These are phyloP conservation scores for Aspergillus calidoustus DNA, from an alignment of 2,329 filamentous ascomycete genomes.

Conservation along the genomic window DNA sequence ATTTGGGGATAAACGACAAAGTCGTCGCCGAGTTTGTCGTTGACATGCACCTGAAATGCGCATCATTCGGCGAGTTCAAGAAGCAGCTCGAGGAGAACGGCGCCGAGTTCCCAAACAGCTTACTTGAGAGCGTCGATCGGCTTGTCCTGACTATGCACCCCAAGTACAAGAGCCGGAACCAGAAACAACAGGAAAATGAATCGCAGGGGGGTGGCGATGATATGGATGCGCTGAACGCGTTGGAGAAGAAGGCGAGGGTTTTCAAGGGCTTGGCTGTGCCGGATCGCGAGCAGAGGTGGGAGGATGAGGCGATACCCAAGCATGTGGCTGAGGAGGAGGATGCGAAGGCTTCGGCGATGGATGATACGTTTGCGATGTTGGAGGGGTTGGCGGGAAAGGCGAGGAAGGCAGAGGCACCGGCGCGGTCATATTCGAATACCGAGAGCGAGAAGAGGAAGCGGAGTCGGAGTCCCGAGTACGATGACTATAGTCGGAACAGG, in stretches of 20 bases:
- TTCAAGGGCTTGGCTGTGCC: slow-evolving; percentile 89
- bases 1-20: slow-evolving; percentile 89
- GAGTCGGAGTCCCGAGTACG: slow-evolving; percentile 57
- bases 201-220: slow-evolving; percentile 43
- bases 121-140: slow-evolving; percentile 90
- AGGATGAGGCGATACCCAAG: slow-evolving; percentile 52
- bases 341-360: slow-evolving; percentile 69
- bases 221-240: slow-evolving; percentile 47
- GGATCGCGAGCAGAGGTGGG: slow-evolving; percentile 68
- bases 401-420: slow-evolving; percentile 39
- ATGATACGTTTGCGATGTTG: slow-evolving; percentile 91
- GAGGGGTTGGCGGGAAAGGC: slow-evolving; percentile 78
- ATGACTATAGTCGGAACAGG: slow-evolving; percentile 54
- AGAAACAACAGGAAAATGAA: slow-evolving; percentile 31
- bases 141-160: slow-evolving; percentile 89
- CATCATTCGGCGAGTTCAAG: slow-evolving; percentile 74
- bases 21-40: slow-evolving; percentile 97
- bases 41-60: slow-evolving; percentile 79
- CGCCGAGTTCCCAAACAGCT: slow-evolving; percentile 80
- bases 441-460: slow-evolving; percentile 54
- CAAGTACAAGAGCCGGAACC: slow-evolving; percentile 66
- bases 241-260: slow-evolving; percentile 79
- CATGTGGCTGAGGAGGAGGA: slow-evolving; percentile 38
- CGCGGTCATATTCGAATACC: slow-evolving; percentile 39
- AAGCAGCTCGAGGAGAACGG: slow-evolving; percentile 74